Conservation (phyloP, 768 basidiomycete species). For the Wakefieldia striispora region DNA sequence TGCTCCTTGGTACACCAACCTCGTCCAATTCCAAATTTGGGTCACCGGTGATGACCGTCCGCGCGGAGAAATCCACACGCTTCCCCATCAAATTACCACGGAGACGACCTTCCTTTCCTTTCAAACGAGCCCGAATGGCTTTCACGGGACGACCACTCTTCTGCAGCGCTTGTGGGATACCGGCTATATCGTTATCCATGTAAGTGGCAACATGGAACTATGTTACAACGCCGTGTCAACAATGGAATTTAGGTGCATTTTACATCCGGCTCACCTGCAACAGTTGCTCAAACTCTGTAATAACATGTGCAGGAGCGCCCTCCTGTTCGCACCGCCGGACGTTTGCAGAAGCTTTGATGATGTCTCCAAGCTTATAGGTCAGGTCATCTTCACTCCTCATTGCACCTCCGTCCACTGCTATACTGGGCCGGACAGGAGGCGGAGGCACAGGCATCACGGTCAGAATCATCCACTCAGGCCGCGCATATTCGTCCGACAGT, state of each 20-base stretch:
- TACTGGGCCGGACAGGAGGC: conserved; percentile 96
- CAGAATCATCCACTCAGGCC: conserved; percentile 99
- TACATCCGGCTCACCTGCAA: conserved; percentile 66
- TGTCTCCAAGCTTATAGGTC: conserved; percentile 96
- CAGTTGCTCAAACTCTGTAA: conserved; percentile 93
- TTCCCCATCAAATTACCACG: conserved; percentile 99
- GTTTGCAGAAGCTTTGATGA: conserved; percentile 92
- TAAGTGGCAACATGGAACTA: conserved; percentile 99
- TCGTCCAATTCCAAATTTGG: conserved; percentile 95
- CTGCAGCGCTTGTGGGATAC: conserved; percentile 94
- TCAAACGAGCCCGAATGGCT: conserved; percentile 95
- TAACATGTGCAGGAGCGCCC: conserved; percentile 94
- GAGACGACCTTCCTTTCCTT: conserved; percentile 97
- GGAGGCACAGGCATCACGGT: conserved; percentile 98
- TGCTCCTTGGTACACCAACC: conserved; percentile 92
- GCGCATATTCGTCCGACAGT: conserved; percentile 91
- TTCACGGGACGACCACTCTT: conserved; percentile 98
- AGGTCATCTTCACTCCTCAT: conserved; percentile 98
- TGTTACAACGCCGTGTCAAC: not conserved
- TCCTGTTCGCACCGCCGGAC: conserved; percentile 93
- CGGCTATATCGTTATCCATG: conserved; percentile 99
- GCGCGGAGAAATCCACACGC: conserved; percentile 98
- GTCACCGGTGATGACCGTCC: conserved; percentile 98
- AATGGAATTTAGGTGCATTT: not conserved
- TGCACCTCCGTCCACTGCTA: conserved; percentile 93